phyloP scores from a whole-genome alignment of 495 filamentous ascomycete species.

The Penicillium soppii region DNA sequence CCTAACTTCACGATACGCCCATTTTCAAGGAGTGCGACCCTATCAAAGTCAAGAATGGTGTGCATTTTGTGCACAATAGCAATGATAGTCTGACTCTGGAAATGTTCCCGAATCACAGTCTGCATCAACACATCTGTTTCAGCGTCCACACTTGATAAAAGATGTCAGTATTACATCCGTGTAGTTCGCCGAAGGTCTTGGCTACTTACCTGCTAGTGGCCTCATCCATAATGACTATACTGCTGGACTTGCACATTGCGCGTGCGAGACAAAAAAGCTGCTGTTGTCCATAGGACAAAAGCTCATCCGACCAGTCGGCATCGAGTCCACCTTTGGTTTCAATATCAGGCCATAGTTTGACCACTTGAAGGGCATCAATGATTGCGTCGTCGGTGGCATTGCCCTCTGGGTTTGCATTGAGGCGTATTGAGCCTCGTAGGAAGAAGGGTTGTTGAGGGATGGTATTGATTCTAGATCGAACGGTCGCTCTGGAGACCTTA shows the following conservation, averaged over 20 bases:
- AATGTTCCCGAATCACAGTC: constrained; percentile 26
- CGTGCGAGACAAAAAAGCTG: constrained; percentile 50
- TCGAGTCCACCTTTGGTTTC: constrained; percentile 40
- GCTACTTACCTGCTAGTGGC: constrained; percentile 38
- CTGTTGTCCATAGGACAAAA: constrained; percentile 43
- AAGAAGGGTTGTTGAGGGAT: constrained; percentile 52
- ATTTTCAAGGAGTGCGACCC: constrained; percentile 31
- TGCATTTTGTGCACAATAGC: constrained; percentile 36
- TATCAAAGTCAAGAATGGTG: constrained; percentile 36
- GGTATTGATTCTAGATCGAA: constrained; percentile 37
- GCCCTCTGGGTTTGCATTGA: constrained; percentile 43
- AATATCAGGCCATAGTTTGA: constrained; percentile 39
- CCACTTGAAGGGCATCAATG: constrained; percentile 33
- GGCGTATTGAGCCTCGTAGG: constrained; percentile 40
- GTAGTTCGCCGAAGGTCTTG: background rate
- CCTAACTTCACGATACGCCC: constrained; percentile 29
- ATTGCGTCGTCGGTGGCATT: constrained; percentile 34
- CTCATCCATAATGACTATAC: constrained; percentile 47
- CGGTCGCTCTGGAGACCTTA: constrained; percentile 22
- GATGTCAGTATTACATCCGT: background rate
- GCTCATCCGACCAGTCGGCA: constrained; percentile 32
- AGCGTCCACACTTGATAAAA: constrained; percentile 26
- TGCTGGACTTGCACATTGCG: constrained; percentile 28
- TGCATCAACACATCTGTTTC: constrained; percentile 34
- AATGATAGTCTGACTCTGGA: constrained; percentile 32